Percentiles rank a stretch among this genome's conserved stretches.
Conservation (phyloP, 1,284 basidiomycete species). For the Wallemia ichthyophaga region DNA sequence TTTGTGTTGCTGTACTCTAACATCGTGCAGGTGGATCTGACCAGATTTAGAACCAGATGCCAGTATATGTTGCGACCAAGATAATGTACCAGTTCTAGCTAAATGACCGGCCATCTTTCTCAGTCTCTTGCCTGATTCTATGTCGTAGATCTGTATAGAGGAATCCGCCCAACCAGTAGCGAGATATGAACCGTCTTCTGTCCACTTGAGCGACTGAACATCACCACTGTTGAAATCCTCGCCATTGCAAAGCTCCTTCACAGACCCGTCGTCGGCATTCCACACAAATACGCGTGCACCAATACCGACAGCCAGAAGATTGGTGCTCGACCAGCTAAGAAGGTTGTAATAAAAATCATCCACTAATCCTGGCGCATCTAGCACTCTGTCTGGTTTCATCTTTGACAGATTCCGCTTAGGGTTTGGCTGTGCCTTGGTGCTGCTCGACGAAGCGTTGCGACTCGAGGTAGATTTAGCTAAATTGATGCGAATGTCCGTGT, state of each 20-base stretch:
- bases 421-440: slow-evolving; percentile 25
- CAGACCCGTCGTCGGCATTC: slow-evolving; percentile 66
- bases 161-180: slow-evolving; percentile 61
- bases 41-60: slow-evolving; percentile 71
- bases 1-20: slow-evolving; percentile 56
- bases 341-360: slow-evolving; percentile 97
- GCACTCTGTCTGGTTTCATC: slow-evolving; percentile 52
- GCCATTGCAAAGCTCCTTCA: slow-evolving; percentile 36
- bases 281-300: slow-evolving; percentile 61
- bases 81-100: slow-evolving; percentile 45
- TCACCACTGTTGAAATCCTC: background rate
- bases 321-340: slow-evolving; percentile 58
- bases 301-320: slow-evolving; percentile 63
- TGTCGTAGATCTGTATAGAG: slow-evolving; percentile 86
- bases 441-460: slow-evolving; percentile 20
- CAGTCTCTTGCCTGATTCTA: slow-evolving; percentile 44
- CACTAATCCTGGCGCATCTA: slow-evolving; percentile 79
- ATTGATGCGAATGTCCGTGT: slow-evolving; percentile 37
- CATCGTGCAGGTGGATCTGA: slow-evolving; percentile 79
- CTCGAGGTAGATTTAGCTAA: slow-evolving; percentile 32
- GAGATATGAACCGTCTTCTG: slow-evolving; percentile 56
- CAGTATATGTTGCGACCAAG: slow-evolving; percentile 59
- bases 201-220: slow-evolving; percentile 36
- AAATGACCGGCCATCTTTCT: slow-evolving; percentile 58
- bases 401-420: slow-evolving; percentile 48